Percentiles rank a stretch among this genome's conserved stretches.
Evolutionary conservation across 2,329 filamentous ascomycete species (phyloP).

Genomic region (Coniochaeta sp.): DNA sequence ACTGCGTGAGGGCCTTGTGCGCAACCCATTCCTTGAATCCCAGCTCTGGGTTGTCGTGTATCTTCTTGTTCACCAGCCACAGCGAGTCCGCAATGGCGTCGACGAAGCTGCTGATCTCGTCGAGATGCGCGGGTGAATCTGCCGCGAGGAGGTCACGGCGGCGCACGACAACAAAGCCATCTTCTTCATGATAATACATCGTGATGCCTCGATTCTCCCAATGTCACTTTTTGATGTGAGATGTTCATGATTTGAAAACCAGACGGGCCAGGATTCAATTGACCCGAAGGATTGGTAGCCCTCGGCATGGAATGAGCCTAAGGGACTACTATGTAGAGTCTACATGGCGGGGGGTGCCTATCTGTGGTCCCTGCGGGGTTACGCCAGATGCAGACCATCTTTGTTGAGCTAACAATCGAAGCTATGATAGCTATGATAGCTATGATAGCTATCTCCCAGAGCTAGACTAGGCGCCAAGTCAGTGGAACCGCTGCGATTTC

Average conservation of each 20-base stretch:
- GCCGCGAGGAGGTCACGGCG: neutral
- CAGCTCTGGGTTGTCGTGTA: conserved; percentile 44
- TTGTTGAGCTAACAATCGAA: neutral
- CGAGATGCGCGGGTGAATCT: conserved; percentile 12
- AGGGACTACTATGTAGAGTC: no score
- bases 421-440: no score
- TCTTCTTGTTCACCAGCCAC: conserved; percentile 38
- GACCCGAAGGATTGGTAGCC: neutral
- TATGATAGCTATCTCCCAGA: no score
- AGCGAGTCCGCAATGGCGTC: conserved; percentile 29
- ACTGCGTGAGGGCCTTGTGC: conserved; percentile 40
- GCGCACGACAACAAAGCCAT: neutral
- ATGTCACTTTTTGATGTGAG: no score
- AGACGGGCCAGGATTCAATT: neutral
- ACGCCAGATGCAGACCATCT: neutral
- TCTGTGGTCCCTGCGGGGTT: neutral
- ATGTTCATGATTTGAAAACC: neutral
- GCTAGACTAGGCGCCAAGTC: no score
- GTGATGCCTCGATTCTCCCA: neutral
- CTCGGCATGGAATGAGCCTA: neutral
- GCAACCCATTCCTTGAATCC: conserved; percentile 39
- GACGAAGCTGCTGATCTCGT: conserved; percentile 28
- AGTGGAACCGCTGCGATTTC: neutral
- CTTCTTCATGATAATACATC: neutral
- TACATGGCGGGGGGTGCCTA: neutral